Evolutionary conservation across 805 yeast genomes (phyloP).

Genomic region (Grigorovia transvaalensis): DNA sequence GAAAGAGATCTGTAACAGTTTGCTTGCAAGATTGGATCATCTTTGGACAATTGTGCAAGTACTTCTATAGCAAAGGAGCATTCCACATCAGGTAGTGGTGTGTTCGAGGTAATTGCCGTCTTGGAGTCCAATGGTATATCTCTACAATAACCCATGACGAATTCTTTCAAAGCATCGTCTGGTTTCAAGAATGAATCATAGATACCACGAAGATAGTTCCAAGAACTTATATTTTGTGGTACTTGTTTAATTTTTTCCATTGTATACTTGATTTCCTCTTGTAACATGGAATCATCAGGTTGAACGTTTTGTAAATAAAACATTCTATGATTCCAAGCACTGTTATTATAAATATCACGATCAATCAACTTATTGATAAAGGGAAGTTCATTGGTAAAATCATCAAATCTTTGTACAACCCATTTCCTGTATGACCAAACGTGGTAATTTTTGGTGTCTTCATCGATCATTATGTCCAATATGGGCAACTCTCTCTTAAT

Average conservation of each 20-base stretch:
- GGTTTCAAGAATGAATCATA: slow-evolving; percentile 26
- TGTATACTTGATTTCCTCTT: slow-evolving; percentile 45
- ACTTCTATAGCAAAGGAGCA: slow-evolving; percentile 59
- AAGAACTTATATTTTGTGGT: slow-evolving; percentile 75
- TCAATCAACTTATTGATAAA: slow-evolving; percentile 41
- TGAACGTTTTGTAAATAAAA: slow-evolving; percentile 35
- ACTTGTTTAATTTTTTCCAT: slow-evolving; percentile 41
- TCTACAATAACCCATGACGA: slow-evolving; percentile 37
- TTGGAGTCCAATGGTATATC: slow-evolving; percentile 2
- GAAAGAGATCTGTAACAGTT: slow-evolving; percentile 44
- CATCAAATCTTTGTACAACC: slow-evolving; percentile 51
- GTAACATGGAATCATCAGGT: slow-evolving; percentile 10
- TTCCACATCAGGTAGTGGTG: slow-evolving; percentile 22
- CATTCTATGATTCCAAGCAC: slow-evolving; percentile 87
- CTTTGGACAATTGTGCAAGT: slow-evolving; percentile 34
- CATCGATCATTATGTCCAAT: slow-evolving; percentile 54
- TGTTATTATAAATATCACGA: slow-evolving; percentile 72
- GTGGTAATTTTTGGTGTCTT: slow-evolving; percentile 86
- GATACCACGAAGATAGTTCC: slow-evolving; percentile 73
- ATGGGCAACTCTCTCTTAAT: slow-evolving; percentile 53
- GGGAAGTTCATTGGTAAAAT: slow-evolving; percentile 41
- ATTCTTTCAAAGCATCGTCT: slow-evolving; percentile 33
- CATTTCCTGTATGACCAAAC: slow-evolving; percentile 92
- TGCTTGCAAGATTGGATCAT: slow-evolving; percentile 29
- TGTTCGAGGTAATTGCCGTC: slow-evolving; percentile 7